Conservation (phyloP, 495 filamentous ascomycete genomes). For the Penicillium ochrochloron region DNA sequence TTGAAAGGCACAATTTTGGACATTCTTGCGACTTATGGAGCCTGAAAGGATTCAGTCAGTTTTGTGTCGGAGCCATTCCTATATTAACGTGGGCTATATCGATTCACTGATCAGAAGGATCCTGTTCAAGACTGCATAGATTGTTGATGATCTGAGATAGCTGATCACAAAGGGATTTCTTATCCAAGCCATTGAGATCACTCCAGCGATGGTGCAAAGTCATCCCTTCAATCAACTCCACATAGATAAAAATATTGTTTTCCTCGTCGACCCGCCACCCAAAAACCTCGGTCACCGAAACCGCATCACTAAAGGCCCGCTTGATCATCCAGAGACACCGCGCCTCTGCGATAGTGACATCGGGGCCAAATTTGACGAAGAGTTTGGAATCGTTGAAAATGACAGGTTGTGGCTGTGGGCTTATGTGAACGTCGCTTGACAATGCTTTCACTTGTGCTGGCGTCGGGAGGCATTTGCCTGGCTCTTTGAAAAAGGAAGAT, state of each 20-base stretch:
- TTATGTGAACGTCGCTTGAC: slow-evolving; percentile 19
- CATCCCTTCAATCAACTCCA: slow-evolving; percentile 49
- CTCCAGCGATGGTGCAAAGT: slow-evolving; percentile 44
- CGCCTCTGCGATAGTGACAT: slow-evolving; percentile 46
- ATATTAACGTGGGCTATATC: slow-evolving; percentile 24
- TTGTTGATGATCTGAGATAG: slow-evolving; percentile 34
- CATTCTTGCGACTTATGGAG: slow-evolving; percentile 33
- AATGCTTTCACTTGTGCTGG: slow-evolving; percentile 31
- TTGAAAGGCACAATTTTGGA: slow-evolving; percentile 41
- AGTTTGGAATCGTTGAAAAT: slow-evolving; percentile 43
- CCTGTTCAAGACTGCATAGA: slow-evolving; percentile 41
- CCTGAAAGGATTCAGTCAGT: slow-evolving; percentile 27
- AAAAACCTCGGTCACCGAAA: slow-evolving; percentile 54
- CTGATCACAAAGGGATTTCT: slow-evolving; percentile 36
- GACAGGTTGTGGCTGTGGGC: slow-evolving; percentile 16
- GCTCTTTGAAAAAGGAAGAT: slow-evolving; percentile 33
- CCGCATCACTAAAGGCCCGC: slow-evolving; percentile 33
- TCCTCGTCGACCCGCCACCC: slow-evolving; percentile 48
- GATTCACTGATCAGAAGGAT: slow-evolving; percentile 37
- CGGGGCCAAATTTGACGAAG: slow-evolving; percentile 50
- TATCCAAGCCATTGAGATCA: slow-evolving; percentile 36
- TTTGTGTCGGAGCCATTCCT: not conserved
- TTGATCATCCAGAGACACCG: slow-evolving; percentile 49
- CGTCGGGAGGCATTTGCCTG: slow-evolving; percentile 24
- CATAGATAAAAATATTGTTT: slow-evolving; percentile 50